Percentiles rank a stretch among this genome's conserved stretches.
Evolutionary conservation across 441 rosid species (phyloP).

Genomic region (Populus hybrid): DNA sequence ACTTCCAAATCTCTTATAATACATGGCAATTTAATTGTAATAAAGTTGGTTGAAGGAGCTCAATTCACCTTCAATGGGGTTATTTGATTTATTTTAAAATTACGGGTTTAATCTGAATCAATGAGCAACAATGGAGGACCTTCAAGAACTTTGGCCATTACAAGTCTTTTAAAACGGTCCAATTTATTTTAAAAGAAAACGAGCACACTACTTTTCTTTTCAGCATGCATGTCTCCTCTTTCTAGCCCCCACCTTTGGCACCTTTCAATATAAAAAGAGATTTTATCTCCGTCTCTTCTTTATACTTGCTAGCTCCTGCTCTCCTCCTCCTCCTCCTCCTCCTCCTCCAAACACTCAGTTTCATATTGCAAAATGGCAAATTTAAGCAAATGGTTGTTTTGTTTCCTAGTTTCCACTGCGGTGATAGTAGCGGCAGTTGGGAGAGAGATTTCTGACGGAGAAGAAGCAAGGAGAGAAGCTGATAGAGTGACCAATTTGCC

Average conservation of each 20-base stretch:
- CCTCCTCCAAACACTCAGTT: background rate
- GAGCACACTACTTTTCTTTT: background rate
- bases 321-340: too few relatives aligned
- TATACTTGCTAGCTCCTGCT: background rate
- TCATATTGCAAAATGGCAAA: background rate
- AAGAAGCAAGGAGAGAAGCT: conserved; percentile 23
- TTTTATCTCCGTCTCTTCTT: background rate
- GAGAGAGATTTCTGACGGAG: background rate
- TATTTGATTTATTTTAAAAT: too few relatives aligned
- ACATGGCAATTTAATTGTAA: too few relatives aligned
- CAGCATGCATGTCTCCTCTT: background rate
- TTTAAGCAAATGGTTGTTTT: background rate
- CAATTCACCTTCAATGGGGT: too few relatives aligned
- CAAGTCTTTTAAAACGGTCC: background rate
- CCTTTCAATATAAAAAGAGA: background rate
- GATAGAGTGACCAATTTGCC: conserved; percentile 57
- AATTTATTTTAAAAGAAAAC: background rate
- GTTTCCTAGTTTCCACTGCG: background rate
- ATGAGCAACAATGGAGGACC: background rate
- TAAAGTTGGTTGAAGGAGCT: too few relatives aligned
- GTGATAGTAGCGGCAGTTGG: background rate
- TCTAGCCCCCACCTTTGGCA: background rate
- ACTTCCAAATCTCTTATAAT: too few relatives aligned
- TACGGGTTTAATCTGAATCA: too few relatives aligned
- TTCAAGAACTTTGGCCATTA: background rate